Evolutionary conservation across 169 alveolate genomes (phyloP).

Genomic region (Babesia ovis): DNA sequence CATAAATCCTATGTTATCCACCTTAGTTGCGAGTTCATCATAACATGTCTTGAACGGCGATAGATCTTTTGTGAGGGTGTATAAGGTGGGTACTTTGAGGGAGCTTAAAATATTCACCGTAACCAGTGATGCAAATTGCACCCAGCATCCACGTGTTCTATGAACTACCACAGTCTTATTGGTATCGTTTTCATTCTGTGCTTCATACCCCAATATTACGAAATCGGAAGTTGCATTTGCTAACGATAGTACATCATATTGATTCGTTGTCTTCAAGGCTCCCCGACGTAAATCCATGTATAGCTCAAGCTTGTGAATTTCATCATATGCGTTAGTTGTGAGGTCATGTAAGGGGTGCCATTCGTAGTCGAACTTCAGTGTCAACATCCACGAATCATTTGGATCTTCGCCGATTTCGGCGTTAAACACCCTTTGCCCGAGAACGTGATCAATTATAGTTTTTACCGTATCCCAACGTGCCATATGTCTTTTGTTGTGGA

Average conservation of each 20-base stretch:
- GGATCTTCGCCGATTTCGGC: not conserved
- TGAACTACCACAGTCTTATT: constrained; percentile 9
- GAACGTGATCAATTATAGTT: not conserved
- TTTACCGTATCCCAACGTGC: constrained; percentile 36
- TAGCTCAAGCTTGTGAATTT: constrained; percentile 9
- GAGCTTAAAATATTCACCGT: not conserved
- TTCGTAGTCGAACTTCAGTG: not conserved
- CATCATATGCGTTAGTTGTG: constrained; percentile 32
- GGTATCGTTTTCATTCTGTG: not conserved
- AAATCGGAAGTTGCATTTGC: constrained; percentile 32
- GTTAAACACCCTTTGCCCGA: not conserved
- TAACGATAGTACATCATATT: constrained; percentile 22
- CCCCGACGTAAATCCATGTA: constrained; percentile 14
- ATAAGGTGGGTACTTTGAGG: not conserved
- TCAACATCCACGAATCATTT: not conserved
- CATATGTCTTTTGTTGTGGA: constrained; percentile 8
- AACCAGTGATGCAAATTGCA: constrained; percentile 23
- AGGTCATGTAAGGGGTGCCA: constrained; percentile 8
- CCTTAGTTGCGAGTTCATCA: constrained; percentile 5
- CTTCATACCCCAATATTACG: constrained; percentile 14
- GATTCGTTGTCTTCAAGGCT: not conserved
- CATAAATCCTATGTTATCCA: not conserved
- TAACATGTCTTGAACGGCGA: constrained; percentile 13
- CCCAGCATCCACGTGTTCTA: constrained; percentile 29
- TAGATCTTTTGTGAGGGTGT: constrained; percentile 11